phyloP scores from a whole-genome alignment of 2,329 filamentous ascomycete genomes.

The Cladosporium sp. region DNA sequence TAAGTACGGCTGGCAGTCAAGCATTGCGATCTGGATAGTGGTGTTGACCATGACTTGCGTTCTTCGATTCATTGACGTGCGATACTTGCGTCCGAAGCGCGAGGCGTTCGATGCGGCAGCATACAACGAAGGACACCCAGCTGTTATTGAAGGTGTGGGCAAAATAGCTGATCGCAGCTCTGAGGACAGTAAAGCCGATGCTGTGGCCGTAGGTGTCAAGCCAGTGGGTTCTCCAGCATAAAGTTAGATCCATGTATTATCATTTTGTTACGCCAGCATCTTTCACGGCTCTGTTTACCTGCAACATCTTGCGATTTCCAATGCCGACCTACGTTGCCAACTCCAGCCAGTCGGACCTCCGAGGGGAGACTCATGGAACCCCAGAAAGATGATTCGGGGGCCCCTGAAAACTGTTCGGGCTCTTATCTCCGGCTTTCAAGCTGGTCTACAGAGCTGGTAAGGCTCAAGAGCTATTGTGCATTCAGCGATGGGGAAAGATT shows the following conservation, averaged over 20 bases:
- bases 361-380: not conserved
- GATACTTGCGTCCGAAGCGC: slow-evolving; percentile 37
- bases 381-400: too few relatives aligned
- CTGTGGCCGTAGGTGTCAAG: slow-evolving; percentile 8
- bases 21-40: slow-evolving; percentile 46
- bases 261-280: not conserved
- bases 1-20: slow-evolving; percentile 52
- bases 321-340: not conserved
- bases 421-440: not conserved
- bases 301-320: not conserved
- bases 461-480: not conserved
- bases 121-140: slow-evolving; percentile 7
- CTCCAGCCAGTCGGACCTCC: not conserved
- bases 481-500: not conserved
- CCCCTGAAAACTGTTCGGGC: too few relatives aligned
- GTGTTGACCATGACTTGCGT: slow-evolving; percentile 49
- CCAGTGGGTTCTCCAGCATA: not conserved
- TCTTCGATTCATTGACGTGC: slow-evolving; percentile 48
- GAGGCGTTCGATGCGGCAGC: slow-evolving; percentile 24
- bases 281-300: not conserved
- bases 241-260: not conserved
- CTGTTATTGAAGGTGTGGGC: slow-evolving; percentile 4
- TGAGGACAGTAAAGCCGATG: not conserved
- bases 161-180: not conserved
- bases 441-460: not conserved